Conservation (phyloP, 2,329 filamentous ascomycete genomes). For the Ophiostoma angusticollis region DNA sequence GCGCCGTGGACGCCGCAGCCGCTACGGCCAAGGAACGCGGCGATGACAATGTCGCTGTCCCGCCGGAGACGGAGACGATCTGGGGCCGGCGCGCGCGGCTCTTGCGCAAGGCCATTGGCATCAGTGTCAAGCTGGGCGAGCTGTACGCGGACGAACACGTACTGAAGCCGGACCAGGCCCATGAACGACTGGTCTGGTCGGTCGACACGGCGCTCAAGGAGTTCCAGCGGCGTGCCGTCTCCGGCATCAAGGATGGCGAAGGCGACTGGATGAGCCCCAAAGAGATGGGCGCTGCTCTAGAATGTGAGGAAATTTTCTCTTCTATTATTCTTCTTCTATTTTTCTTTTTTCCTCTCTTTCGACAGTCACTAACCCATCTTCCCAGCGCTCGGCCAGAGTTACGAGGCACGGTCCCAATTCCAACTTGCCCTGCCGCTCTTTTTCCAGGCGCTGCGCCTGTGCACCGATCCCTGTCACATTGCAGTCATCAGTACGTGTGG, state of each 20-base stretch:
- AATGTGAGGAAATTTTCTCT: conserved; percentile 33
- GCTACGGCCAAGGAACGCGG: too few relatives aligned
- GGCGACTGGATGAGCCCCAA: conserved; percentile 57
- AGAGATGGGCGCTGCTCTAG: conserved; percentile 61
- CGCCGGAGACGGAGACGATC: conserved; percentile 30
- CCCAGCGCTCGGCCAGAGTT: conserved; percentile 61
- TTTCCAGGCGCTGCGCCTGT: conserved; percentile 67
- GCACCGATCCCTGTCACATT: conserved; percentile 57
- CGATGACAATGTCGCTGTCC: too few relatives aligned
- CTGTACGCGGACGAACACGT: conserved; percentile 69
- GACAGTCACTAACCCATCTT: too few relatives aligned
- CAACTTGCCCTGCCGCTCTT: conserved; percentile 78
- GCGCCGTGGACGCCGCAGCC: background rate
- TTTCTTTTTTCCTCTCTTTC: background rate
- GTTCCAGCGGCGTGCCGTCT: conserved; percentile 49
- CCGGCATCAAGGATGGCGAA: conserved; percentile 58
- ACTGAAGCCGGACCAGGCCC: conserved; percentile 58
- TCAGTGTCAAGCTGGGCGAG: conserved; percentile 73
- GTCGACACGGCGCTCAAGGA: conserved; percentile 72
- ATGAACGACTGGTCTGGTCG: conserved; percentile 64
- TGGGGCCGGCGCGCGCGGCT: conserved; percentile 52
- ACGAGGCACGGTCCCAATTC: conserved; percentile 59
- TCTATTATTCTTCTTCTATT: background rate
- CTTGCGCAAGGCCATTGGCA: conserved; percentile 59
- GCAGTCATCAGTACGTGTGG: conserved; percentile 56